phyloP scores from a whole-genome alignment of 2,329 filamentous ascomycete species.

The Diaporthe vaccinii region DNA sequence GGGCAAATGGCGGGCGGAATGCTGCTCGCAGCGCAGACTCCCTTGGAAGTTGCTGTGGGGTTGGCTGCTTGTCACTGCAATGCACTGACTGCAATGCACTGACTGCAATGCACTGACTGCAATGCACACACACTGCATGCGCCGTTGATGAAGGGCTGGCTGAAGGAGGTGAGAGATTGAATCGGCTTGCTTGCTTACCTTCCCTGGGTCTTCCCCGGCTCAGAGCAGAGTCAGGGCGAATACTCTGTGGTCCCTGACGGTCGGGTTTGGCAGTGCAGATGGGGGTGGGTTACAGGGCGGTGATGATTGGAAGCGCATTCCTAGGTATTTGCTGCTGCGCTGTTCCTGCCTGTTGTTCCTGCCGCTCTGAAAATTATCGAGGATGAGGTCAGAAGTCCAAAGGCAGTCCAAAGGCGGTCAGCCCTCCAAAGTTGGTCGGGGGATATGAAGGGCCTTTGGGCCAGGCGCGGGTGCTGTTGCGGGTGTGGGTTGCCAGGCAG shows the following conservation, averaged over 20 bases:
- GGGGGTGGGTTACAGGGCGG: not conserved
- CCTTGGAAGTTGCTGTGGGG: conserved; percentile 17
- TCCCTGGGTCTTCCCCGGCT: not conserved
- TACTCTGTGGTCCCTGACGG: not conserved
- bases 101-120: not conserved
- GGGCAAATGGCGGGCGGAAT: not conserved
- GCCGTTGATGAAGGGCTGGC: not conserved
- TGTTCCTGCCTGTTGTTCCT: conserved; percentile 7
- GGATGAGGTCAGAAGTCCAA: conserved; percentile 30
- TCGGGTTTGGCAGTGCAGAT: not conserved
- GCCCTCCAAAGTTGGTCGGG: not conserved
- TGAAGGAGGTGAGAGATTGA: not conserved
- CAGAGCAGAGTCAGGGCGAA: not conserved
- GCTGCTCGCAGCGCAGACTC: not conserved
- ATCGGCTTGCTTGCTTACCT: not conserved
- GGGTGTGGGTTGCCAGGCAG: not conserved
- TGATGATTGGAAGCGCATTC: not conserved
- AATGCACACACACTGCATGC: not conserved
- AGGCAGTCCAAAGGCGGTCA: conserved; percentile 31
- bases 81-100: not conserved
- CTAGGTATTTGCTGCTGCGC: not conserved
- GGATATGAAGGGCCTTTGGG: not conserved
- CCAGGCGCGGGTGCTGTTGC: not conserved
- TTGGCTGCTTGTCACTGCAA: not conserved
- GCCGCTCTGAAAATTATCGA: not conserved